phyloP scores from a whole-genome alignment of 2,329 filamentous ascomycete species.

The Sporothrix globosa region DNA sequence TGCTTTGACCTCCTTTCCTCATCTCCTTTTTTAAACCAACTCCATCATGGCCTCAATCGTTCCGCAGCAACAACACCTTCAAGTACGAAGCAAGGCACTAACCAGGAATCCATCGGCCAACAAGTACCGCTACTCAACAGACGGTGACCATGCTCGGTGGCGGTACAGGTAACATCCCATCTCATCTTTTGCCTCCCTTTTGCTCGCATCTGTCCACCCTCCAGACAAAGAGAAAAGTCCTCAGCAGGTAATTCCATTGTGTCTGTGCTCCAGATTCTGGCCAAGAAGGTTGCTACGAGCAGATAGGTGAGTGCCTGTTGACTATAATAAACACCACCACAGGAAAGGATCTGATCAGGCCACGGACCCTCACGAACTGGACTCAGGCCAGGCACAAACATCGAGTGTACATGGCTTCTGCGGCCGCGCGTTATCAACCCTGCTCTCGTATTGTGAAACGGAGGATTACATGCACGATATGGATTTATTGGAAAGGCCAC shows the following conservation, averaged over 20 bases:
- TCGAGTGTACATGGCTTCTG: background rate
- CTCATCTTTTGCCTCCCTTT: background rate
- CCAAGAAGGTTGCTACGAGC: background rate
- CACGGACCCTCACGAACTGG: constrained; percentile 18
- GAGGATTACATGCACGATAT: background rate
- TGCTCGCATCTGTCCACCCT: background rate
- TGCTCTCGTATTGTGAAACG: constrained; percentile 27
- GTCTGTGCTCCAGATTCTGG: constrained; percentile 6
- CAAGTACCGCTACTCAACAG: constrained; percentile 18
- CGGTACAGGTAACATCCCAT: constrained; percentile 17
- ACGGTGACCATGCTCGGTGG: background rate
- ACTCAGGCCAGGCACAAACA: background rate
- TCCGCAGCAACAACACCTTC: constrained; percentile 1
- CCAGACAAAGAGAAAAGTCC: background rate
- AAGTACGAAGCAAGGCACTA: background rate
- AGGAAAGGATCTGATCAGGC: background rate
- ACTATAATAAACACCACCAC: background rate
- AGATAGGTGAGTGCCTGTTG: background rate
- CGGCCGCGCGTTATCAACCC: background rate
- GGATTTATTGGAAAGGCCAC: background rate
- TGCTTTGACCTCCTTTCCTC: constrained; percentile 10
- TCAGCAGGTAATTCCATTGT: constrained; percentile 6
- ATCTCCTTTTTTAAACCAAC: background rate
- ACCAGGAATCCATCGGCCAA: background rate
- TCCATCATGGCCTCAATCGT: background rate